phyloP scores from a whole-genome alignment of 306 rosid species.

The Vicia faba region DNA sequence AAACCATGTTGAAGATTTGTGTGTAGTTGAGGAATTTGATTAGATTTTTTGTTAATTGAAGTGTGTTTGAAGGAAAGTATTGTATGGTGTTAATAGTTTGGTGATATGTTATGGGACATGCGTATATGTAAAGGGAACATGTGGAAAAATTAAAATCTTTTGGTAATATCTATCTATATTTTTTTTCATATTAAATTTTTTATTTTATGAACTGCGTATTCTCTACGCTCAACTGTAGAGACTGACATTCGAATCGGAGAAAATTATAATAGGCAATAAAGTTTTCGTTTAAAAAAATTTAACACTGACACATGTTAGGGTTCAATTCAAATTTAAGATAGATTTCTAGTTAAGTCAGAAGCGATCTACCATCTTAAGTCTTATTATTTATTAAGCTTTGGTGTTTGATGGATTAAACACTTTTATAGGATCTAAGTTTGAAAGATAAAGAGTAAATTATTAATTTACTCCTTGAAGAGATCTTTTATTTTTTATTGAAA shows the following conservation, averaged over 20 bases:
- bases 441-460: neutral
- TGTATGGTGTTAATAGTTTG: slow-evolving; percentile 46
- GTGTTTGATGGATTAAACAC: slow-evolving; percentile 28
- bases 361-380: too few species aligned
- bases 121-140: slow-evolving; percentile 55
- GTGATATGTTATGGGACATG: slow-evolving; percentile 39
- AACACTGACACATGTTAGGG: too few species aligned
- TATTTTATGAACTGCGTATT: too few species aligned
- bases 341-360: too few species aligned
- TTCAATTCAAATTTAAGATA: too few species aligned
- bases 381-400: too few species aligned
- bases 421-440: slow-evolving; percentile 3
- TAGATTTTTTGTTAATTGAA: slow-evolving; percentile 35
- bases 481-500: too few species aligned
- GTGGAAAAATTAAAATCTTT: slow-evolving; percentile 38
- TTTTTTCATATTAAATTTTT: neutral
- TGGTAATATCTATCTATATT: slow-evolving; percentile 22
- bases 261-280: too few species aligned
- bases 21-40: slow-evolving; percentile 55
- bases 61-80: slow-evolving; percentile 41
- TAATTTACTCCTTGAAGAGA: too few species aligned
- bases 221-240: too few species aligned
- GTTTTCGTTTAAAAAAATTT: too few species aligned
- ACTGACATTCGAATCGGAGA: too few species aligned
- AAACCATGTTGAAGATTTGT: slow-evolving; percentile 45